These are phyloP conservation scores for Colletotrichum orbiculare DNA, from an alignment of 2,329 filamentous ascomycete genomes.

Conservation along the genomic window DNA sequence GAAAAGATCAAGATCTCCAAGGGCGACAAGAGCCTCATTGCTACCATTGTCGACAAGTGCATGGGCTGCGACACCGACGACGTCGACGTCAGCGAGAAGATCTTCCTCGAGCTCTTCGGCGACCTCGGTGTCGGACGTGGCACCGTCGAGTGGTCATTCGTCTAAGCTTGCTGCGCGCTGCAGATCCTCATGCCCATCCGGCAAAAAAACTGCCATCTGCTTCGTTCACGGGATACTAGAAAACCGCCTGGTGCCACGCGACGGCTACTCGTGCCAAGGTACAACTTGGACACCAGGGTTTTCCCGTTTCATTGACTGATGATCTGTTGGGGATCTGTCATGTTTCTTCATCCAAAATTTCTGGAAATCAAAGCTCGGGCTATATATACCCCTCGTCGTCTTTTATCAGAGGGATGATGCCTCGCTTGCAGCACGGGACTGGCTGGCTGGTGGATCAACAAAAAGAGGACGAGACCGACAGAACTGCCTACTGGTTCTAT, in stretches of 20 bases:
- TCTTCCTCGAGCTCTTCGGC: conserved; percentile 65
- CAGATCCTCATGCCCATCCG: conserved; percentile 9
- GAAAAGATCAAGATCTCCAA: conserved; percentile 72
- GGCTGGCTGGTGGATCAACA: conserved; percentile 22
- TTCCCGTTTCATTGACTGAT: not conserved
- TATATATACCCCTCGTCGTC: conserved; percentile 12
- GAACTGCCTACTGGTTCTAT: conserved; percentile 10
- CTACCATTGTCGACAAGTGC: conserved; percentile 80
- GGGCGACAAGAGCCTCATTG: conserved; percentile 68
- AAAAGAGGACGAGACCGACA: conserved; percentile 19
- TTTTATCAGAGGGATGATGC: conserved; percentile 13
- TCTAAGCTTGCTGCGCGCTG: conserved; percentile 40
- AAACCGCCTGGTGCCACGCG: not conserved
- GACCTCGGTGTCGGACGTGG: conserved; percentile 56
- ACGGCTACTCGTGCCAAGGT: conserved; percentile 7
- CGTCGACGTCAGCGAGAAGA: conserved; percentile 70
- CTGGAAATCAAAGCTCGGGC: conserved; percentile 6
- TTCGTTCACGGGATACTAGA: too few species aligned
- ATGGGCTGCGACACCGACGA: conserved; percentile 68
- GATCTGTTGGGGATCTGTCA: not conserved
- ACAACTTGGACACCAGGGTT: not conserved
- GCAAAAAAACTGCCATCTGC: not conserved
- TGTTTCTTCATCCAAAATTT: conserved; percentile 10
- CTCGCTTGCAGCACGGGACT: conserved; percentile 28
- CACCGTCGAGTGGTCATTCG: conserved; percentile 59